Base-by-base conservation (phyloP, 805 yeast genomes). In the Saccharomycopsis olivae region DNA sequence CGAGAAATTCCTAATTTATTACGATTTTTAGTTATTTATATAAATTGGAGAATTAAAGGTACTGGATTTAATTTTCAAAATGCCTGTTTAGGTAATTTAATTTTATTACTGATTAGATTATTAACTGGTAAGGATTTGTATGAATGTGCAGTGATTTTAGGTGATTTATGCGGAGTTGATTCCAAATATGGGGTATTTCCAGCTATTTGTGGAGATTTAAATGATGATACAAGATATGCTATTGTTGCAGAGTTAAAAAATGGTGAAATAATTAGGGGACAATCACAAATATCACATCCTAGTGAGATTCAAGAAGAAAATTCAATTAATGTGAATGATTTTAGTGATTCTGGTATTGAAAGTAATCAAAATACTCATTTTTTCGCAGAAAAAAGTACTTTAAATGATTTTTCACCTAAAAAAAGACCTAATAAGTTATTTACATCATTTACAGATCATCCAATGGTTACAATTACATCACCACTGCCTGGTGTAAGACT, bases 241-340 rank as follows among this genome's bases (percentile, higher is more conserved):
- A 86, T 88, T 20, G 77, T 89, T 36, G 96, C 95, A 0, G 49
- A 70, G 21, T 62, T 88, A 33, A 61, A 62, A 25, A 72, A 84
- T 56, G 95, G 94, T 2, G 64, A 69, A 3, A 64, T 80, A 2
- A 78, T 88, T 27, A 80, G 88, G 0, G 97, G 97, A 10, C 97
- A 88, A 56, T 79, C 89, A 3, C 95, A 87, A 53, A 88, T 88
- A 9, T 85, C 95, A 1, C 97, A 88, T 58, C 97, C 97, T 1
- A 60, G 69, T 14, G 57, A 53, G 19, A 24, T 49, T 10, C 25
- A 27, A 19, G 37, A 50, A 1, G 50, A 47, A 19, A 58, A 58
- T 24, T 34, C 34, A 23, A 29, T n/a, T n/a, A n/a, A n/a, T n/a
- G n/a, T n/a, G n/a, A n/a, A n/a, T n/a, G 29, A 16, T 35, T 28